Percentiles rank a stretch among this genome's conserved stretches.
phyloP scores from a whole-genome alignment of 805 yeast species.

The Metschnikowia hibisci region DNA sequence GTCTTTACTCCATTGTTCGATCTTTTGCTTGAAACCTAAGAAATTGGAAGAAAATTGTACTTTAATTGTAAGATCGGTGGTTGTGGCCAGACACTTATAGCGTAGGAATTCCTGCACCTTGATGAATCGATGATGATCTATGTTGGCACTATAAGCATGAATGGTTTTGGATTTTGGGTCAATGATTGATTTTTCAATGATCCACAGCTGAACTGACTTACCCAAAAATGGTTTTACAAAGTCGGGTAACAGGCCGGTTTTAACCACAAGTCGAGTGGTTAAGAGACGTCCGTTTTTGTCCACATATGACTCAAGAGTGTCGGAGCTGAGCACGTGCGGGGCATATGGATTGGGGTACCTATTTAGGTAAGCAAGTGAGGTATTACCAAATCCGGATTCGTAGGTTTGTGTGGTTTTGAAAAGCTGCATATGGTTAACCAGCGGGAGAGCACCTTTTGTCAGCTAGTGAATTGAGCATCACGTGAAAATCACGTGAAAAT shows the following conservation, averaged over 20 bases:
- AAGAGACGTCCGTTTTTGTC: slow-evolving; percentile 62
- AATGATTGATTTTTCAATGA: slow-evolving; percentile 72
- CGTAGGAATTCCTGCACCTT: slow-evolving; percentile 73
- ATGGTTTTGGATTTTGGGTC: slow-evolving; percentile 56
- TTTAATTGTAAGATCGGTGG: slow-evolving; percentile 49
- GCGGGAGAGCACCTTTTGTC: no score
- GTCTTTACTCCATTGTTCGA: slow-evolving; percentile 77
- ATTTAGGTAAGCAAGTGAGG: slow-evolving; percentile 68
- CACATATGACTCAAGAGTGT: slow-evolving; percentile 60
- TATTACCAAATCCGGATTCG: slow-evolving; percentile 64
- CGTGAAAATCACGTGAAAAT: neutral
- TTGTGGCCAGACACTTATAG: slow-evolving; percentile 34
- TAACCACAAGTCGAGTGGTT: slow-evolving; percentile 70
- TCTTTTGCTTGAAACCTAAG: slow-evolving; percentile 60
- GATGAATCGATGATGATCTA: slow-evolving; percentile 78
- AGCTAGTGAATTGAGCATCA: neutral
- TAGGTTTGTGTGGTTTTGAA: slow-evolving; percentile 54
- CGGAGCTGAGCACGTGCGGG: slow-evolving; percentile 77
- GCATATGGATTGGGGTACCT: slow-evolving; percentile 73
- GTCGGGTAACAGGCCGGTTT: slow-evolving; percentile 74
- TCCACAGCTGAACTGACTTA: slow-evolving; percentile 62
- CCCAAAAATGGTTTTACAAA: slow-evolving; percentile 79
- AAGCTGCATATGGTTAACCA: slow-evolving; percentile 39
- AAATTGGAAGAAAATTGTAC: slow-evolving; percentile 75
- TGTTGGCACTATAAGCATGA: slow-evolving; percentile 70